A percentile compares a stretch with the other conserved stretches of the same genome.
Evolutionary conservation across 2,329 filamentous ascomycete genomes (phyloP).

Genomic region (Tolypocladium cylindrosporum): DNA sequence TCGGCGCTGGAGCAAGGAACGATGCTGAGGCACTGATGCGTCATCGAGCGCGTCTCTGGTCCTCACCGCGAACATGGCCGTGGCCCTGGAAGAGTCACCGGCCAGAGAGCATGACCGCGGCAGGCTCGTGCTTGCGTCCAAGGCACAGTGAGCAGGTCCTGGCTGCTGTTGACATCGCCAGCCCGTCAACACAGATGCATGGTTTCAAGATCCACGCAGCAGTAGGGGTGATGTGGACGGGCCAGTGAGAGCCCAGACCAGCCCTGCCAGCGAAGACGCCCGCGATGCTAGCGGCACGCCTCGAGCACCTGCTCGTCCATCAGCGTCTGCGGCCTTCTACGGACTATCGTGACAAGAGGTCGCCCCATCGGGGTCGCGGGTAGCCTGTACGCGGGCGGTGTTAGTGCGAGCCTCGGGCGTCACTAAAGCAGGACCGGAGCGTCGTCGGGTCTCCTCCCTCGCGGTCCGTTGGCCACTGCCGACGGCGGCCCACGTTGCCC

Average conservation of each 20-base stretch:
- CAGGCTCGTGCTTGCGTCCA: neutral
- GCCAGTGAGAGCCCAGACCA: conserved; percentile 4
- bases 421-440: neutral
- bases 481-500: neutral
- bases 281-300: neutral
- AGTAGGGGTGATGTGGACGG: neutral
- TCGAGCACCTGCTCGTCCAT: neutral
- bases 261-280: neutral
- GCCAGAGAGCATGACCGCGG: neutral
- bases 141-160: neutral
- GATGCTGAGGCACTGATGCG: neutral
- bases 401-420: neutral
- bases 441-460: too few species aligned
- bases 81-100: neutral
- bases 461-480: neutral
- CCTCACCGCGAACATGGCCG: neutral
- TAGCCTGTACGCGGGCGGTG: neutral
- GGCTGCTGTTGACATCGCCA: neutral
- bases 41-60: neutral
- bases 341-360: neutral
- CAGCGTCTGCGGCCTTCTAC: neutral
- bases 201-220: neutral
- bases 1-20: neutral
- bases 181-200: neutral
- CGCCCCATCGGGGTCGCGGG: neutral